Evolutionary conservation across 352 stramenopile species (phyloP), one percentile per base, ranked within the genome.

Genomic region (Phytophthora brassicae): DNA sequence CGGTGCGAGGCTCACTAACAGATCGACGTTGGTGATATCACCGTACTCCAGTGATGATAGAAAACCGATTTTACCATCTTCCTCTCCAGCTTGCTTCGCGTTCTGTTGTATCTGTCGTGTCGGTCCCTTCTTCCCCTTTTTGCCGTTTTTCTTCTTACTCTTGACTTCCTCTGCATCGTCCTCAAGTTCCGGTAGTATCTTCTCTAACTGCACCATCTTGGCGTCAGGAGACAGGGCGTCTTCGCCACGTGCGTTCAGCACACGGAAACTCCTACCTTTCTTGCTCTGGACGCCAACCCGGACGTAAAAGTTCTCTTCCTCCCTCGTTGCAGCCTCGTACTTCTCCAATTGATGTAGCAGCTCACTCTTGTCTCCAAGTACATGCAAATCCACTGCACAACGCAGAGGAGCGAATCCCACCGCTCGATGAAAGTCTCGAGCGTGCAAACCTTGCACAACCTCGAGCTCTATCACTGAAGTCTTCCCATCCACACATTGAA

Each of bases 11-110:
- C 60, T 74, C 2, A 72, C 52, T 4, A 90, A 61, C 20, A 90
- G 20, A 33, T 86, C 66, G 1, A 89, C 19, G 14, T 74, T 78
- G 0, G 68, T 56, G 26, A 90, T 78, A 9, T 80, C 66, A 0
- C 79, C 77, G 42, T 86, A 89, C 56, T 89, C 81, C n/a, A 90
- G 51, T 0, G 77, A 84, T 26, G 41, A 31, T 28, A 76, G 41
- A 16, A 66, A 65, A 2, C 57, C 44, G 22, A 58, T 0, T 2
- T 66, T 68, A 3, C 60, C 55, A 17, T 68, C 48, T 17, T 68
- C 47, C 11, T 52, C 23, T 60, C 53, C 36, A 48, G 45, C 41
- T 55, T 67, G 47, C 56, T 68, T 41, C 68, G 62, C 23, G 36
- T 58, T 69, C 53, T 75, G 81, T 52, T 68, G 38, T 44, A n/a